Conservation (phyloP, 1,139 yeast genomes). For the Geotrichum fermentans region DNA sequence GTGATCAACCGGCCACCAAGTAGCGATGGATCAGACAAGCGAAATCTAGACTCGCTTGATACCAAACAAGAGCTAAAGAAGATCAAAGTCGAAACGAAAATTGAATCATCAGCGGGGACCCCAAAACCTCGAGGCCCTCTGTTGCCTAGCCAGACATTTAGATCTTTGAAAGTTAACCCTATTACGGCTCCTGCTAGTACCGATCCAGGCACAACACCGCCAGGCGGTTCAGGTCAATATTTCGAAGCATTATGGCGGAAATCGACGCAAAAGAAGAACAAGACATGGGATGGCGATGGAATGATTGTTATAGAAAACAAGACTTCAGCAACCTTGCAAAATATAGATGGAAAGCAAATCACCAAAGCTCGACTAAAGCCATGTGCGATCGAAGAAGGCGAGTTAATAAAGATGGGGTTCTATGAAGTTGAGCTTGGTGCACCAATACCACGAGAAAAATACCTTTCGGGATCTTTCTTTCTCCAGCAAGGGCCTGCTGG, state of each 20-base stretch:
- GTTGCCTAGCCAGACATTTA: slow-evolving; percentile 9
- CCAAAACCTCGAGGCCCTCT: too few relatives aligned
- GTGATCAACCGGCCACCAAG: slow-evolving; percentile 10
- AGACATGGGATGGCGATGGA: slow-evolving; percentile 96
- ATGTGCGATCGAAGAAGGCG: slow-evolving; percentile 32
- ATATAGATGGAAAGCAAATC: slow-evolving; percentile 27
- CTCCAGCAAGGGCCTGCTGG: not conserved
- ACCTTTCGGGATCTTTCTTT: slow-evolving; percentile 25
- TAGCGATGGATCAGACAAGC: not conserved
- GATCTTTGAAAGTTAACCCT: not conserved
- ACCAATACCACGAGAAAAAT: slow-evolving; percentile 22
- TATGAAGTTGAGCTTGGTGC: slow-evolving; percentile 55
- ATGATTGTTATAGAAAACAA: slow-evolving; percentile 37
- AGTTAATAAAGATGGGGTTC: slow-evolving; percentile 45
- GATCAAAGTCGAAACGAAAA: slow-evolving; percentile 1
- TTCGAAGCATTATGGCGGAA: slow-evolving; percentile 64
- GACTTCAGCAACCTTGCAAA: slow-evolving; percentile 24
- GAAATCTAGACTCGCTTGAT: not conserved
- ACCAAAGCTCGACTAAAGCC: slow-evolving; percentile 11
- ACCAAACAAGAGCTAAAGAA: slow-evolving; percentile 3
- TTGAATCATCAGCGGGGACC: not conserved
- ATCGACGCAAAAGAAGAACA: slow-evolving; percentile 67
- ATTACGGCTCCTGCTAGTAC: not conserved
- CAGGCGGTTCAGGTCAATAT: slow-evolving; percentile 2
- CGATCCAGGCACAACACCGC: not conserved